Base-by-base conservation (phyloP, 768 basidiomycete genomes). In the Candolleomyces aberdarensis region DNA sequence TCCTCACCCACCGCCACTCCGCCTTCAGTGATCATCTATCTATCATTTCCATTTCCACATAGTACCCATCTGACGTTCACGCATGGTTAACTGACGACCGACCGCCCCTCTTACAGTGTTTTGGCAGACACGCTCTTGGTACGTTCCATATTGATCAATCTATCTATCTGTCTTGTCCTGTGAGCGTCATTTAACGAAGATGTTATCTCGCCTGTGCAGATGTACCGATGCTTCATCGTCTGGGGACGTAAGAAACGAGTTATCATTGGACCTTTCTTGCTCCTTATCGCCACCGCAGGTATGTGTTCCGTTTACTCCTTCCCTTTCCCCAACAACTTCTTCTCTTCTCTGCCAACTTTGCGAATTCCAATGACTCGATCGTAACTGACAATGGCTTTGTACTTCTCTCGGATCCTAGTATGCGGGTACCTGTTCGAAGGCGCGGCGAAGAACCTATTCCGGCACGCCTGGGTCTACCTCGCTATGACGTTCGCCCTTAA, bases 211-310 rank as follows among this genome's bases (percentile, higher is more conserved):
- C 11, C 19, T 41, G 3, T 14, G 20, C 50, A 61, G 44, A 50
- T 75, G 46, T 77, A 77, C 62, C 70, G 77, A 44, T 78, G 76
- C 56, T 76, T 72, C 59, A 70, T 75, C n/a, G 72, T 77, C 40
- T 77, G 77, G 75, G 71, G 69, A 36, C 67, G 64, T 50, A 71
- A 67, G 6, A 68, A 70, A 60, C 64, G 63, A 46, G 63, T 77
- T 22, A 66, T 71, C 6, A 50, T 70, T 54, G 69, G 63, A 8
- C 72, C 75, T 0, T 31, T 67, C 3, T 51, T 72, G 1, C 57
- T 76, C 17, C 65, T 78, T n/a, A 17, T 74, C 8, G 71, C 69
- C 11, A 73, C 71, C 8, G 74, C 76, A 66, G 68, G 77, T 77
- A 32, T 36, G 70, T 44, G 6, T 19, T 5, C 40, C 26, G 8